Conservation (phyloP, 2,329 filamentous ascomycete genomes). For the Aspergillus novofumigatus region DNA sequence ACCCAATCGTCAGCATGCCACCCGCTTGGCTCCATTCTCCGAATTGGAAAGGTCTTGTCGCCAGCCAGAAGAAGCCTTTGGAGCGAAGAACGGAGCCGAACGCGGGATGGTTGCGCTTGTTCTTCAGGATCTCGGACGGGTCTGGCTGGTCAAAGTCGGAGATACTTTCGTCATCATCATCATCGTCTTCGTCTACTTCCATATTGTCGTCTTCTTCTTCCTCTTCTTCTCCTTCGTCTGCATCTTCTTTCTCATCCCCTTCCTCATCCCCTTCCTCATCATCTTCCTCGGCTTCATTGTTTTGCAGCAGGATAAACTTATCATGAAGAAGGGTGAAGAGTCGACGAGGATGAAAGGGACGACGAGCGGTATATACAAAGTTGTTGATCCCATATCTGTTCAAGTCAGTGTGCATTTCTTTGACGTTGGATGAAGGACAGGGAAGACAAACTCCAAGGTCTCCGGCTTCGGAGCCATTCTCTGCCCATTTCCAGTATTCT, state of each 20-base stretch:
- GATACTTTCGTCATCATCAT: slow-evolving; percentile 17
- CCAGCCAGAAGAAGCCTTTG: slow-evolving; percentile 45
- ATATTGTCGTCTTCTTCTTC: slow-evolving; percentile 24
- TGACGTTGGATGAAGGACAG: background rate
- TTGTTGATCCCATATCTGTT: slow-evolving; percentile 62
- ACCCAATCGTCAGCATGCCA: slow-evolving; percentile 41
- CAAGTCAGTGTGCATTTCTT: background rate
- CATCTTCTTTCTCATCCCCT: slow-evolving; percentile 22
- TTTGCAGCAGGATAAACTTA: slow-evolving; percentile 44
- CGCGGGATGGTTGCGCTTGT: slow-evolving; percentile 36
- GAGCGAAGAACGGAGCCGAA: slow-evolving; percentile 40
- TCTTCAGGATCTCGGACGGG: slow-evolving; percentile 31
- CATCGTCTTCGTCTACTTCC: slow-evolving; percentile 20
- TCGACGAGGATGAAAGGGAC: slow-evolving; percentile 46
- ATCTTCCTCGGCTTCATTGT: slow-evolving; percentile 24
- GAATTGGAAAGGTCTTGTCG: slow-evolving; percentile 39
- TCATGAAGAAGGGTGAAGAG: slow-evolving; percentile 41
- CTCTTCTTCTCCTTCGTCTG: slow-evolving; percentile 22
- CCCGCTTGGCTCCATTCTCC: slow-evolving; percentile 46
- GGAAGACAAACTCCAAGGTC: slow-evolving; percentile 55
- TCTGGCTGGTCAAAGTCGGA: slow-evolving; percentile 32
- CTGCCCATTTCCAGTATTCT: slow-evolving; percentile 53
- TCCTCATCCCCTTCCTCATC: slow-evolving; percentile 24
- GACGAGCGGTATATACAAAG: slow-evolving; percentile 62
- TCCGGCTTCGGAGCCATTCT: slow-evolving; percentile 64